Evolutionary conservation across 306 rosid genomes (phyloP), one percentile per base, ranked within the genome.

Genomic region (Gillenia trifoliata): DNA sequence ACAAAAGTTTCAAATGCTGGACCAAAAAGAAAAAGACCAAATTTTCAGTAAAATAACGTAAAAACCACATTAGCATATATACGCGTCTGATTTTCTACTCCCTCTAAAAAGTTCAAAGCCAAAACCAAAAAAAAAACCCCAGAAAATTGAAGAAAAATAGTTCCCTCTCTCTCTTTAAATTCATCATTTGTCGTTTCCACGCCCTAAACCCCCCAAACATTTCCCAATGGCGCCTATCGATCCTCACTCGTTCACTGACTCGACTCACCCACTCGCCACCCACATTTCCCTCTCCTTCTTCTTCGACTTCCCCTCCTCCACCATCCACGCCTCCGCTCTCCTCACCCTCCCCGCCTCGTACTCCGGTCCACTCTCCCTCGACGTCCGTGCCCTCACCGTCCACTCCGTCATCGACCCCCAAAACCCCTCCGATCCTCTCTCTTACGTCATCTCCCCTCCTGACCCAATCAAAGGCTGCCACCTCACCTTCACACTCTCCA

Each of bases 191-290:
- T 7, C 28, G 60, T 8, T n/a, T 64, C 40, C 41, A 56, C 71
- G 22, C 61, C 47, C 43, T 0, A 7, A 23, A 30, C 47, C 64
- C n/a, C n/a, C 64, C 20, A 25, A 30, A 31, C 20, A 62, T 29
- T 25, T 4, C 30, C 15, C 81, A 75, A 93, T 94, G 99, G 96
- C 95, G 29, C 88, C 90, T 0, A 19, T 94, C 6, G 99, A 94
- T 31, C 99, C 99, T 6, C 99, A 91, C 86, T 94, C 99, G 1
- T 94, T 83, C 87, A 85, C 97, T 0, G 93, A 94, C 57, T 87
- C 93, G 0, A 45, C 85, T 9, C 85, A 94, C 57, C 82, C 97
- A 9, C 63, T 76, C 33, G 84, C 91, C 1, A 71, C 79, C 10
- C 85, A n/a, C 86, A 64, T 88, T 33, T 78, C 95, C 3, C 89